Evolutionary conservation across 768 basidiomycete genomes (phyloP).

Genomic region (Termitomyces sp.): DNA sequence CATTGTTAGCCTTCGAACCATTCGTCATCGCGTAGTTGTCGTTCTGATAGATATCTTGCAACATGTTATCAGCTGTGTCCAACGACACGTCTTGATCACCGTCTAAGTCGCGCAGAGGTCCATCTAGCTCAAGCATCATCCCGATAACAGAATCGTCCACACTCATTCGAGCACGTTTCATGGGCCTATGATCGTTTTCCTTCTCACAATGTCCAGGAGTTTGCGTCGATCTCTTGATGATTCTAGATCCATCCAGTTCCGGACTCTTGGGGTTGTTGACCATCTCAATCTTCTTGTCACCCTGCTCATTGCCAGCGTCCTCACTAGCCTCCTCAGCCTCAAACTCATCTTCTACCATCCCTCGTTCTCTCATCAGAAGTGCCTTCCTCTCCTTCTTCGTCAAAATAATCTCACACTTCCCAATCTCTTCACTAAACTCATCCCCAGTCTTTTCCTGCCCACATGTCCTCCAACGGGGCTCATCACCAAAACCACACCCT

Average conservation of each 20-base stretch:
- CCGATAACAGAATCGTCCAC: slow-evolving; percentile 24
- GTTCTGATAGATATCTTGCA: not conserved
- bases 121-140: slow-evolving; percentile 11
- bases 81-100: not conserved
- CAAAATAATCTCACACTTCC: slow-evolving; percentile 32
- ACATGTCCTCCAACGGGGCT: slow-evolving; percentile 6
- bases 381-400: slow-evolving; percentile 38
- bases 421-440: slow-evolving; percentile 13
- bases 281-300: not conserved
- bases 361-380: slow-evolving; percentile 8
- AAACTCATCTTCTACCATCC: slow-evolving; percentile 10
- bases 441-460: not conserved
- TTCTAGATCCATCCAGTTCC: not conserved
- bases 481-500: slow-evolving; percentile 9
- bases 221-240: not conserved
- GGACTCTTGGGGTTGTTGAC: not conserved
- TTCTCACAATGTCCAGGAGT: not conserved
- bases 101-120: slow-evolving; percentile 5
- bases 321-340: not conserved
- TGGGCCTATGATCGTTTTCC: slow-evolving; percentile 2
- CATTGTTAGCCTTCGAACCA: not conserved
- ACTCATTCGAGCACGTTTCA: slow-evolving; percentile 19
- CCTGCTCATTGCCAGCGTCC: slow-evolving; percentile 2
- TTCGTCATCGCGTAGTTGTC: not conserved
- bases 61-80: not conserved